Conservation (phyloP, 2,329 filamentous ascomycete genomes). For the Sclerotinia borealis region DNA sequence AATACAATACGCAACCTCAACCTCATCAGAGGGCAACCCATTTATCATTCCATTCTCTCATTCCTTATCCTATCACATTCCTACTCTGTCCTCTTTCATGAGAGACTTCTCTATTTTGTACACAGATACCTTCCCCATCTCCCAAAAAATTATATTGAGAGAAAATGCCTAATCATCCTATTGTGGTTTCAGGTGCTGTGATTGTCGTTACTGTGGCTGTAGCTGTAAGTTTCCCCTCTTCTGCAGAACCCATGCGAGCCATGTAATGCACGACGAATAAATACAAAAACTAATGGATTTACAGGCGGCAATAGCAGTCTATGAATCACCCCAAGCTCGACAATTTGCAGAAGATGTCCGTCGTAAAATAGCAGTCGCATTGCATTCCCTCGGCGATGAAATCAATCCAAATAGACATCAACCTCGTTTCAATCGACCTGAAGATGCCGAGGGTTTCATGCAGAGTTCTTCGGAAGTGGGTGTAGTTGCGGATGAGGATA, state of each 20-base stretch:
- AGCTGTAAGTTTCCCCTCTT: slow-evolving; percentile 25
- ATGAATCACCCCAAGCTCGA: slow-evolving; percentile 58
- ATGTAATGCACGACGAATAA: background rate
- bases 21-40: slow-evolving; percentile 3
- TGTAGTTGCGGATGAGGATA: slow-evolving; percentile 58
- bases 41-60: background rate
- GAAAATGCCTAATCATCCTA: slow-evolving; percentile 31
- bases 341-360: slow-evolving; percentile 56
- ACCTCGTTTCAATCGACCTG: slow-evolving; percentile 58
- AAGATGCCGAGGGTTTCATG: slow-evolving; percentile 60
- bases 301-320: slow-evolving; percentile 40
- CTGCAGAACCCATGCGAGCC: background rate
- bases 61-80: background rate
- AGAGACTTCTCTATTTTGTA: background rate
- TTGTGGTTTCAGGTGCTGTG: slow-evolving; percentile 30
- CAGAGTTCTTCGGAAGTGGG: slow-evolving; percentile 43
- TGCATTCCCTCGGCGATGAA: slow-evolving; percentile 53
- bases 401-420: slow-evolving; percentile 38
- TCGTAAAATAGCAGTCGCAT: slow-evolving; percentile 53
- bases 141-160: slow-evolving; percentile 6
- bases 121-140: slow-evolving; percentile 3
- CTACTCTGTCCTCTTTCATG: background rate
- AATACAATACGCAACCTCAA: background rate
- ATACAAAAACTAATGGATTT: slow-evolving; percentile 9
- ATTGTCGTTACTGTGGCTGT: slow-evolving; percentile 31